phyloP scores from a whole-genome alignment of 305 asterid species.

The Solanum hybrid region DNA sequence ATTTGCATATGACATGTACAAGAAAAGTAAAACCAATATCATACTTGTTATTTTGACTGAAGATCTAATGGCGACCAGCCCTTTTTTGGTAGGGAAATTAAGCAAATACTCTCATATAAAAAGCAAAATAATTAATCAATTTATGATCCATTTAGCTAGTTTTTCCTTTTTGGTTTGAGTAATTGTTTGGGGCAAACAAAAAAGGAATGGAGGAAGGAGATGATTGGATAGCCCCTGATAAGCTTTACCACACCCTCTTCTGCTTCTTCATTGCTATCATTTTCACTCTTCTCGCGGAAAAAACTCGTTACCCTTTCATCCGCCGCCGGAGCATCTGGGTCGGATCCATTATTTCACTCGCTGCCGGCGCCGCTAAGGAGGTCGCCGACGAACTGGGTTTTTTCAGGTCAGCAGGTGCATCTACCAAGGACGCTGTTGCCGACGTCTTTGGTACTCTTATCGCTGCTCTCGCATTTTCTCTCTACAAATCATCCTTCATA shows the following conservation, averaged over 20 bases:
- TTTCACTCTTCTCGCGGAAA: conserved; percentile 34
- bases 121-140: too few species aligned
- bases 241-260: conserved; percentile 57
- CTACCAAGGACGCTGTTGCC: conserved; percentile 62
- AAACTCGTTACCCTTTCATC: conserved; percentile 42
- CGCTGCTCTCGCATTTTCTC: conserved; percentile 37
- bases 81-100: too few species aligned
- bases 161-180: not conserved
- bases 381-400: conserved; percentile 72
- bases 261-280: conserved; percentile 53
- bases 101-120: too few species aligned
- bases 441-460: conserved; percentile 51
- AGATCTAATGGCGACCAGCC: not conserved
- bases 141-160: too few species aligned
- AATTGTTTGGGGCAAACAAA: not conserved
- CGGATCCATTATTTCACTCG: conserved; percentile 54
- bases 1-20: not conserved
- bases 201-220: conserved; percentile 60
- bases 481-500: conserved; percentile 13
- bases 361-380: conserved; percentile 78
- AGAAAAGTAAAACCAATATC: not conserved
- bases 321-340: conserved; percentile 61
- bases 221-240: conserved; percentile 73
- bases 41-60: not conserved
- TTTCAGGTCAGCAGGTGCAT: conserved; percentile 79